phyloP scores from a whole-genome alignment of 371 early-diverging fungal species.

The Mortierella polycephala region DNA sequence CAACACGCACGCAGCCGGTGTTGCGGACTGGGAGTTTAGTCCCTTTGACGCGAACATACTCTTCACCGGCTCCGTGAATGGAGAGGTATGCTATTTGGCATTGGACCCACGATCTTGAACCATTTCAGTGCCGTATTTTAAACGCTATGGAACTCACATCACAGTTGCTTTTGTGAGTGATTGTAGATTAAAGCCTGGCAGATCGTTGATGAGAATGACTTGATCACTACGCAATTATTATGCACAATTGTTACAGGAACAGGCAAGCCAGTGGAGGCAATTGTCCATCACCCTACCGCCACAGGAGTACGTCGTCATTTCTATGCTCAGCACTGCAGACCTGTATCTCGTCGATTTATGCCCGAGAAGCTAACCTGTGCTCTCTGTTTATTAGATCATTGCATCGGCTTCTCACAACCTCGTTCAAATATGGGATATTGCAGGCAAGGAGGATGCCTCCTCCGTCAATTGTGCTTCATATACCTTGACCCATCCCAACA shows the following conservation, averaged over 20 bases:
- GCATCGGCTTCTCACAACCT: constrained; percentile 59
- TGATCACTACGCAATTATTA: constrained; percentile 5
- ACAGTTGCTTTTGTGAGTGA: background rate
- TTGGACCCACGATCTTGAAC: background rate
- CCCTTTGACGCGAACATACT: constrained; percentile 59
- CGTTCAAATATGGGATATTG: constrained; percentile 77
- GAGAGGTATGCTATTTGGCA: constrained; percentile 50
- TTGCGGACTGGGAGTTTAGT: constrained; percentile 71
- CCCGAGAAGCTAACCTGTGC: no score
- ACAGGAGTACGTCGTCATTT: constrained; percentile 51
- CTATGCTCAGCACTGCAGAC: background rate
- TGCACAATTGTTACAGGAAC: constrained; percentile 38
- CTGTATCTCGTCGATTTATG: constrained; percentile 14
- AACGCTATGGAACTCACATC: background rate
- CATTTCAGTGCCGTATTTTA: background rate
- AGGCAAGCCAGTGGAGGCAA: constrained; percentile 59
- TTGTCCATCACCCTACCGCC: constrained; percentile 70
- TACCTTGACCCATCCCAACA: constrained; percentile 42
- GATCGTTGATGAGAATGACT: constrained; percentile 29
- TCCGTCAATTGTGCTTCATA: constrained; percentile 21
- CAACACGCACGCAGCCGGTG: constrained; percentile 58
- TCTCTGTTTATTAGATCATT: constrained; percentile 28
- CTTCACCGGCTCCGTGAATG: constrained; percentile 66
- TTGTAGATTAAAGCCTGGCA: constrained; percentile 58
- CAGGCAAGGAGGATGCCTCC: constrained; percentile 56